Evolutionary conservation across 345 rosid genomes (phyloP).

Genomic region (Arabis alpina): DNA sequence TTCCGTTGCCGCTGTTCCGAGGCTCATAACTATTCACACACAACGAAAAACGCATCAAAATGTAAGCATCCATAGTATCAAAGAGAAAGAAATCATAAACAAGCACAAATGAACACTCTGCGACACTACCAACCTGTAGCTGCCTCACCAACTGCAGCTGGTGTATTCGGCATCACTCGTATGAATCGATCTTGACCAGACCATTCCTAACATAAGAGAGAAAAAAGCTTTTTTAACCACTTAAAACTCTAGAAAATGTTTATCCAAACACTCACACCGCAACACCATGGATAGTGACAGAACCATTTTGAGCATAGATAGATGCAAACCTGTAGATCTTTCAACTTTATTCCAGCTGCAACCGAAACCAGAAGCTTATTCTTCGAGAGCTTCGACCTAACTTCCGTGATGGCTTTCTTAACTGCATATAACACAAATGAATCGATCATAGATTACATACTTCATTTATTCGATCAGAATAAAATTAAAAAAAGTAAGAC

Average conservation of each 20-base stretch:
- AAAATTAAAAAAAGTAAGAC: too few relatives aligned
- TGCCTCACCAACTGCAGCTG: constrained; percentile 86
- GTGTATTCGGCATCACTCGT: constrained; percentile 94
- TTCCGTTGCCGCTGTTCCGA: constrained; percentile 76
- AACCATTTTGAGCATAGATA: not conserved
- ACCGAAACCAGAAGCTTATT: constrained; percentile 85
- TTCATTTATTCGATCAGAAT: too few relatives aligned
- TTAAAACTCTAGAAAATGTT: too few relatives aligned
- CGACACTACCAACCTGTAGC: constrained; percentile 69
- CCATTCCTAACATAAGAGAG: constrained; percentile 63
- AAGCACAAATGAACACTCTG: not conserved
- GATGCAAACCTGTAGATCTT: constrained; percentile 74
- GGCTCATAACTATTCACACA: constrained; percentile 62
- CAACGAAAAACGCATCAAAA: not conserved
- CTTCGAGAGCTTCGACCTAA: constrained; percentile 65
- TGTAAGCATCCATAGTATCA: not conserved
- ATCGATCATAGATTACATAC: too few relatives aligned
- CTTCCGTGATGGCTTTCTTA: constrained; percentile 63
- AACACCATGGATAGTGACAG: too few relatives aligned
- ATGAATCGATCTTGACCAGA: constrained; percentile 77
- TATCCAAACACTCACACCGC: too few relatives aligned
- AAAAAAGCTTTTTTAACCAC: not conserved
- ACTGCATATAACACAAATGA: constrained; percentile 16
- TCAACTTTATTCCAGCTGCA: constrained; percentile 84
- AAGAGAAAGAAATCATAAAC: constrained; percentile 14